A percentile compares a stretch with the other conserved stretches of the same genome.
phyloP scores from a whole-genome alignment of 176 grass and related monocot genomes.

The Thalia dealbata region DNA sequence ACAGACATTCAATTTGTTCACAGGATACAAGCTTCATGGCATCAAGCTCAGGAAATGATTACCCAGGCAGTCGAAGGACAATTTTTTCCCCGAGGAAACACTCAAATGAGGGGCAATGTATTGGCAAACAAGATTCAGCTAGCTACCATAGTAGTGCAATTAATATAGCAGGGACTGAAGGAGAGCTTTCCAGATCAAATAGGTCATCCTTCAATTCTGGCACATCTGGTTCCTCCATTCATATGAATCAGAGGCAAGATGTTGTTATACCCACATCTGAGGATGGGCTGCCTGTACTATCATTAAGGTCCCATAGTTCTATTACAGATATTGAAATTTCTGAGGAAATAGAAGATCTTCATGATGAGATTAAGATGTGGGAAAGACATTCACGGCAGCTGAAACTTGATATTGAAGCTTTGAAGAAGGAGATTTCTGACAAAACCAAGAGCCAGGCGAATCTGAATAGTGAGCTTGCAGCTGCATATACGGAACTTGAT shows the following conservation, averaged over 20 bases:
- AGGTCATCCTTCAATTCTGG: constrained; percentile 47
- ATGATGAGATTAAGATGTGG: constrained; percentile 62
- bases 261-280: constrained; percentile 35
- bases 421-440: constrained; percentile 73
- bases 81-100: constrained; percentile 47
- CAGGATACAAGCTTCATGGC: constrained; percentile 53
- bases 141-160: constrained; percentile 23
- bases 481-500: constrained; percentile 40
- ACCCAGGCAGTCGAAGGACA: constrained; percentile 55
- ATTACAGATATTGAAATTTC: constrained; percentile 48
- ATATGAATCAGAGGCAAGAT: constrained; percentile 21
- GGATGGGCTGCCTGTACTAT: constrained; percentile 37
- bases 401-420: constrained; percentile 48
- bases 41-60: constrained; percentile 78
- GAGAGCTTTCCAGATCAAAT: constrained; percentile 42
- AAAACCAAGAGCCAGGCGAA: constrained; percentile 52
- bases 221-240: constrained; percentile 37
- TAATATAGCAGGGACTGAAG: constrained; percentile 20
- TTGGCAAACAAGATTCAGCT: constrained; percentile 45
- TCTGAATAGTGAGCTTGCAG: constrained; percentile 43
- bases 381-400: constrained; percentile 55
- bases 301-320: constrained; percentile 34
- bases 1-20: constrained; percentile 15
- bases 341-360: constrained; percentile 65
- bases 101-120: constrained; percentile 26